Evolutionary conservation across 108 stramenopile species (phyloP), one percentile per base, ranked within the genome.

Genomic region (Chaetoceros tenuissimus): DNA sequence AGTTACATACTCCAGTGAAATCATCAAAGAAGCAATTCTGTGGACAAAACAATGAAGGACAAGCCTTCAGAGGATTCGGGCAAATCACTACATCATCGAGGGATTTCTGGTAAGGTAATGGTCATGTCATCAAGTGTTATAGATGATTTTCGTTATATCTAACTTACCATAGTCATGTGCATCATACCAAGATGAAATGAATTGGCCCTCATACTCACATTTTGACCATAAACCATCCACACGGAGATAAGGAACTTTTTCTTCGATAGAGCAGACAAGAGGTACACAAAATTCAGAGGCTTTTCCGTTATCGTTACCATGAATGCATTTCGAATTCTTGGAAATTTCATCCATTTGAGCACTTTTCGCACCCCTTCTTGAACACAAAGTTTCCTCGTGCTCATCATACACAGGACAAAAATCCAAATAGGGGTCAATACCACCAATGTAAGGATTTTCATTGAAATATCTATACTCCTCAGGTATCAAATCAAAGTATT

Each of bases 341-440:
- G 85, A 85, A 3, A 84, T 53, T 23, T 61, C 28, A 28, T 56
- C 79, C 0, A 85, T 80, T 55, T 63, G 64, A 63, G 5, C 66
- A 61, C 7, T 57, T 28, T 56, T 69, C 52, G 28, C 67, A 68
- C 5, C 69, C 53, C 20, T 55, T 19, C 28, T 69, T 64, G 5
- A 67, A 55, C 89, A 91, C 2, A 74, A 63, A 13, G 83, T 85
- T 60, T 87, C 84, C 1, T 67, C 69, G 46, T 57, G 87, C 3
- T 81, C 85, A 46, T 62, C 49, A 64, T 78, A 91, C n/a, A 83
- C 74, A 20, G 89, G 89, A 57, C 89, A 91, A 59, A 71, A 91
- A 54, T 91, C 85, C 47, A 91, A 72, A 19, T 75, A 73, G 0
- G 78, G 68, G 60, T 91, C 89, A 25, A 43, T 62, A 0, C 89